Conservation (phyloP, 345 rosid species). For the Gossypium raimondii region DNA sequence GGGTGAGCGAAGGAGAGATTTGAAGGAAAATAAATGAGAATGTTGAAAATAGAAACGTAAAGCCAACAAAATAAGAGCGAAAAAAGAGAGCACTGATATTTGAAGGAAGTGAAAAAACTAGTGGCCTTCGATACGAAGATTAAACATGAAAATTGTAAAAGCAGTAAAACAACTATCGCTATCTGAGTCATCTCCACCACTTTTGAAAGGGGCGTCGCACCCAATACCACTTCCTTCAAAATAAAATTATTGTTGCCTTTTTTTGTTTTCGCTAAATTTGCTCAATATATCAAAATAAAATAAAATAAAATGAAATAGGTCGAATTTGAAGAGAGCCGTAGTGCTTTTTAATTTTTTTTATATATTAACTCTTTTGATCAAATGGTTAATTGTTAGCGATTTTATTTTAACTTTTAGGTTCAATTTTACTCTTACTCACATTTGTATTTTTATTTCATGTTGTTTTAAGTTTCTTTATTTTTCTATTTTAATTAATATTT, state of each 20-base stretch:
- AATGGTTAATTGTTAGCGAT: no score
- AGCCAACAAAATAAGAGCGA: constrained; percentile 34
- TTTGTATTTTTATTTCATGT: no score
- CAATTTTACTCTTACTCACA: no score
- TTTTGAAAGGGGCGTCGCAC: constrained; percentile 18
- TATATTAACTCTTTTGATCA: no score
- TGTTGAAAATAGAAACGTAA: not conserved
- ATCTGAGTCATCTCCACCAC: constrained; percentile 21
- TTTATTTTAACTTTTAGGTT: no score
- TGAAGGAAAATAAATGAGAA: constrained; percentile 9
- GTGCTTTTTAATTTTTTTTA: no score
- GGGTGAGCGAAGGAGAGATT: constrained; percentile 18
- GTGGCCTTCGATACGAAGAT: not conserved
- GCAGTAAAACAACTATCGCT: constrained; percentile 7
- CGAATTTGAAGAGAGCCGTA: no score
- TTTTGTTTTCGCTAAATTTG: no score
- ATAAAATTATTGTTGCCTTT: not conserved
- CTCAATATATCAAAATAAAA: no score
- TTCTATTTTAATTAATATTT: no score
- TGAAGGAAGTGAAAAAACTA: not conserved
- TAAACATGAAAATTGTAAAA: not conserved
- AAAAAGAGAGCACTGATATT: constrained; percentile 3
- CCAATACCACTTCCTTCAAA: not conserved
- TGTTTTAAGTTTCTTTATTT: no score
- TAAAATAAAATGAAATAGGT: rapidly evolving